phyloP scores from a whole-genome alignment of 805 yeast species.

The Zygosaccharomyces lentus region DNA sequence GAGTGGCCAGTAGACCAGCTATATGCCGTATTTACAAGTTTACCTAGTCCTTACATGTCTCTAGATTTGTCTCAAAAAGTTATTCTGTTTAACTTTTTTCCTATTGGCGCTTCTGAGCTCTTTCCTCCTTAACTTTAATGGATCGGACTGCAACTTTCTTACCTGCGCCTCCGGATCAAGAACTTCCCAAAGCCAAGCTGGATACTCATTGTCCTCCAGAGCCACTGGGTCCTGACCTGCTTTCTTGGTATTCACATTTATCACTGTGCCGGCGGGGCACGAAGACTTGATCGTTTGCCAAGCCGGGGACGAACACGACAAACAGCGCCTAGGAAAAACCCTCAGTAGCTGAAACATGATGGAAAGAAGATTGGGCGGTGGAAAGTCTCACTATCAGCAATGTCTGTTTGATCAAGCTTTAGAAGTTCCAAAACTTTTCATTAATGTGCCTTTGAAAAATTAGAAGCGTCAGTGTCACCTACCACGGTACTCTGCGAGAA shows the following conservation, averaged over 20 bases:
- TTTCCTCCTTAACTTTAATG: conserved; percentile 64
- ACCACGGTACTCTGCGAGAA: not conserved
- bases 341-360: not conserved
- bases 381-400: not conserved
- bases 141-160: conserved; percentile 52
- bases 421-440: not conserved
- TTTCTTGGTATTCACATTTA: conserved; percentile 70
- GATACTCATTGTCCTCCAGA: conserved; percentile 80
- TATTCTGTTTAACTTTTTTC: conserved; percentile 66
- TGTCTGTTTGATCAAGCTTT: too few species aligned
- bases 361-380: not conserved
- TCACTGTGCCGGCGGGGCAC: conserved; percentile 66
- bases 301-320: not conserved
- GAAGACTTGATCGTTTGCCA: conserved; percentile 37
- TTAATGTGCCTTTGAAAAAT: not conserved
- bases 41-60: conserved; percentile 10
- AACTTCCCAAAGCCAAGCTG: conserved; percentile 90
- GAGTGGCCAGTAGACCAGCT: not conserved
- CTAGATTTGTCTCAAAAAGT: conserved; percentile 46
- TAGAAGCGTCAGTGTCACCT: not conserved
- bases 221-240: conserved; percentile 87
- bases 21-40: conserved; percentile 17
- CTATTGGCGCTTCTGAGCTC: conserved; percentile 66
- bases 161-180: conserved; percentile 64
- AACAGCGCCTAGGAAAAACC: conserved; percentile 9